Base-by-base conservation (phyloP, 2,329 filamentous ascomycete genomes). In the Ophiostoma piceae region DNA sequence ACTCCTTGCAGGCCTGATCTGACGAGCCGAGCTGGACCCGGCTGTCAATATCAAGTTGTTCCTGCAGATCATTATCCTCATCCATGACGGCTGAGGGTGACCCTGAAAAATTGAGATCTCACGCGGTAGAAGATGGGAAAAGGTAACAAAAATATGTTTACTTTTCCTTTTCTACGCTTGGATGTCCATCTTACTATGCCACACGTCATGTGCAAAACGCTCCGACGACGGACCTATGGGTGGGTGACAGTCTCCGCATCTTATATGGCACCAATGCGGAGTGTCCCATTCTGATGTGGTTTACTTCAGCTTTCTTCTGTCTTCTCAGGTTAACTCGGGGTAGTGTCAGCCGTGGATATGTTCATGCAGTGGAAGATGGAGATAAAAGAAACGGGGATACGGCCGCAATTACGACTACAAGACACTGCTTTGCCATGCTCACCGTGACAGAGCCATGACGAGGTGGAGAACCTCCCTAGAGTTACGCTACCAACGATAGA, bases 1-100 rank as follows among this genome's bases (percentile, higher is more conserved):
- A 81, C 72, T 81, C 80, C 71, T 79, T 80, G 75, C 79, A 80
- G 8, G 78, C 77, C 73, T 80, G 78, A 51, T 79, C 78, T 35
- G 51, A 57, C 1, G 51, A 57, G 51, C 51, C 51, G 51, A 57
- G 51, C 51, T 57, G n/a, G n/a, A 57, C 22, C 7, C 51, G 19
- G 7, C n/a, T 57, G 22, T 57, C n/a, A 3, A 57, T n/a, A 26
- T 57, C 51, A 1, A 22, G 51, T 57, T 19, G 51, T 1, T 12
- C n/a, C 2, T n/a, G 19, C 51, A 26, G 51, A 57, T 57, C 51
- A 26, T 57, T 57, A 26, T 57, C n/a, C 8, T 57, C 22, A 7
- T 57, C 51, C 51, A 57, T 57, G 51, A 26, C 51, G 51, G 51
- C 7, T 2, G 51, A 57, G 7, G n/a, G 51, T 57, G 51, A 57